These are phyloP conservation scores for Aspergillus calidoustus DNA, from an alignment of 2,329 filamentous ascomycete species.

Conservation along the genomic window DNA sequence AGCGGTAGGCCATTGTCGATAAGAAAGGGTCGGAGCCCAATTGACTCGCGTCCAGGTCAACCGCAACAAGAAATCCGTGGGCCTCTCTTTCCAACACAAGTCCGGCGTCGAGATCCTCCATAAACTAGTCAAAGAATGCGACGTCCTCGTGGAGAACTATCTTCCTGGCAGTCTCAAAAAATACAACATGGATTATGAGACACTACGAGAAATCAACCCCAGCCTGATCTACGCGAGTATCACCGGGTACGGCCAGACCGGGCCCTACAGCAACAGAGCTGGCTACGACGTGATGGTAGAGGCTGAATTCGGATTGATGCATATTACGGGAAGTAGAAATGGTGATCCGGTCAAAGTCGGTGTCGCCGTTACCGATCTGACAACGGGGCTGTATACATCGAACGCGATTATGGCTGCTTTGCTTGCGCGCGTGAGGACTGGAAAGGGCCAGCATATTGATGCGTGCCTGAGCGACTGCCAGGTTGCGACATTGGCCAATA, in stretches of 20 bases:
- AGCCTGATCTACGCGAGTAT: slow-evolving; percentile 91
- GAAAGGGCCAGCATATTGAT: slow-evolving; percentile 89
- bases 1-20: slow-evolving; percentile 61
- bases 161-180: slow-evolving; percentile 87
- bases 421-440: slow-evolving; percentile 72
- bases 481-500: slow-evolving; percentile 91
- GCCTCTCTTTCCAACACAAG: slow-evolving; percentile 84
- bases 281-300: slow-evolving; percentile 99
- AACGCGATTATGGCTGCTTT: slow-evolving; percentile 96
- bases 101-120: slow-evolving; percentile 86
- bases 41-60: slow-evolving; percentile 68
- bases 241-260: slow-evolving; percentile 95
- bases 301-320: slow-evolving; percentile 97
- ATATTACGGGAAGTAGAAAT: slow-evolving; percentile 88
- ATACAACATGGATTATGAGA: slow-evolving; percentile 87
- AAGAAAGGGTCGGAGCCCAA: not conserved
- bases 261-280: slow-evolving; percentile 82
- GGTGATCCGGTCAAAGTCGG: slow-evolving; percentile 96
- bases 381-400: slow-evolving; percentile 91
- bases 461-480: slow-evolving; percentile 92
- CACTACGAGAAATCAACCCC: slow-evolving; percentile 80
- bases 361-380: slow-evolving; percentile 94
- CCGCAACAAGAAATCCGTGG: slow-evolving; percentile 95
- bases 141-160: slow-evolving; percentile 96
- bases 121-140: slow-evolving; percentile 79